Conservation (phyloP, 306 rosid genomes). For the Astragalus membranaceus region DNA sequence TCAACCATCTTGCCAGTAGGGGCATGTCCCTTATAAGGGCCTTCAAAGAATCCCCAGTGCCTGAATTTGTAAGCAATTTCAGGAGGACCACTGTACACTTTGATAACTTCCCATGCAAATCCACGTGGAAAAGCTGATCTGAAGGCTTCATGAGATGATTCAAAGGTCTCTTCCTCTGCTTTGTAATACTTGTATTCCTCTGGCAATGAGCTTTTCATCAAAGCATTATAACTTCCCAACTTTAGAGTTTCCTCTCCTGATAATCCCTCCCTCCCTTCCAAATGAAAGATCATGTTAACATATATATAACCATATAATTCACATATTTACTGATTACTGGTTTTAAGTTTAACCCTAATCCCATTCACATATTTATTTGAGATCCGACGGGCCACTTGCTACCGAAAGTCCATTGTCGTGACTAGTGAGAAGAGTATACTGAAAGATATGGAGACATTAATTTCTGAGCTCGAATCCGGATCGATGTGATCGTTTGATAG, state of each 20-base stretch:
- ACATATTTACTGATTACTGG: too few species aligned
- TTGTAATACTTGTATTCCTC: slow-evolving; percentile 46
- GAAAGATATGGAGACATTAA: too few species aligned
- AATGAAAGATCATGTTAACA: neutral
- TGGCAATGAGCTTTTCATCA: slow-evolving; percentile 55
- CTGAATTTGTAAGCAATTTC: slow-evolving; percentile 62
- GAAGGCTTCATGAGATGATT: slow-evolving; percentile 58
- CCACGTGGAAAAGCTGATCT: slow-evolving; percentile 62
- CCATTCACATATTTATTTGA: too few species aligned
- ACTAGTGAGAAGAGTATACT: too few species aligned
- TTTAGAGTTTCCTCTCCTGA: slow-evolving; percentile 53
- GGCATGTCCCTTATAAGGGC: slow-evolving; percentile 50
- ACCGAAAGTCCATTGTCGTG: too few species aligned
- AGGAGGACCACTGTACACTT: slow-evolving; percentile 63
- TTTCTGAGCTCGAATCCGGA: too few species aligned
- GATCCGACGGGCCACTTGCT: too few species aligned
- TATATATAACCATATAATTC: too few species aligned
- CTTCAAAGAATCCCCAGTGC: slow-evolving; percentile 85
- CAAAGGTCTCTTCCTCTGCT: slow-evolving; percentile 58
- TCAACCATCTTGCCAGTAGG: slow-evolving; percentile 55
- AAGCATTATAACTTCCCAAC: slow-evolving; percentile 58
- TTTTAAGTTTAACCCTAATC: too few species aligned
- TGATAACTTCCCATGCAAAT: slow-evolving; percentile 75
- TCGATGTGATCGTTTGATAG: too few species aligned
- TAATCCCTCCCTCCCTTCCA: slow-evolving; percentile 57